Evolutionary conservation across 768 basidiomycete genomes (phyloP).

Genomic region (Fistulinella prunicolor): DNA sequence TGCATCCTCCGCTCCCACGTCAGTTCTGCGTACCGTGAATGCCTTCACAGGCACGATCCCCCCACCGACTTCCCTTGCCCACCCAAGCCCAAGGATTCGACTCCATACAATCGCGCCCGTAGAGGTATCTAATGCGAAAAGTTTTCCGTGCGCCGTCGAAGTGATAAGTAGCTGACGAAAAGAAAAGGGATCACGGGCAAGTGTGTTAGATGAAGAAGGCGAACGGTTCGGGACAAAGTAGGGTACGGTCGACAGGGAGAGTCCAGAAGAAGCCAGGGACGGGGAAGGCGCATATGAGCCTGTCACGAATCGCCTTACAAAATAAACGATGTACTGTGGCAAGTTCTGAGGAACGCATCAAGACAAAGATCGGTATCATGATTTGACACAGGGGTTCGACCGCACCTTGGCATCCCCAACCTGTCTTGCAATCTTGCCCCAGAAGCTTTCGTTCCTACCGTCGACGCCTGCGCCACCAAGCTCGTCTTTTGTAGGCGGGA

Average conservation of each 20-base stretch:
- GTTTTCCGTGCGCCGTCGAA: slow-evolving; percentile 67
- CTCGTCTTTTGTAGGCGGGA: slow-evolving; percentile 54
- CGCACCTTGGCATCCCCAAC: slow-evolving; percentile 55
- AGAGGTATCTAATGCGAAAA: slow-evolving; percentile 80
- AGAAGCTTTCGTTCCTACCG: slow-evolving; percentile 42
- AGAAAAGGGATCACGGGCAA: slow-evolving; percentile 76
- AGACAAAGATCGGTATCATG: background rate
- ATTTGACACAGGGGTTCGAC: background rate
- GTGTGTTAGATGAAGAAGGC: slow-evolving; percentile 34
- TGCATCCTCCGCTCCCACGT: slow-evolving; percentile 23
- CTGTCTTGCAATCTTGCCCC: slow-evolving; percentile 53
- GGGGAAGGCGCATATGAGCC: slow-evolving; percentile 58
- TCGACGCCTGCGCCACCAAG: slow-evolving; percentile 10
- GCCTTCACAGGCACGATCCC: slow-evolving; percentile 57
- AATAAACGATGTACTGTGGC: slow-evolving; percentile 64
- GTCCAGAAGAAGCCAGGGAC: slow-evolving; percentile 6
- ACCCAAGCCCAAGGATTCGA: slow-evolving; percentile 69
- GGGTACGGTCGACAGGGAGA: slow-evolving; percentile 16
- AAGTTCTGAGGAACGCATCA: slow-evolving; percentile 48
- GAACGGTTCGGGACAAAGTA: slow-evolving; percentile 18
- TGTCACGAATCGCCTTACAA: slow-evolving; percentile 67
- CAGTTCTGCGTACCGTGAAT: slow-evolving; percentile 42
- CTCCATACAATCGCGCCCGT: slow-evolving; percentile 81
- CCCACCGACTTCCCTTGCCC: slow-evolving; percentile 57
- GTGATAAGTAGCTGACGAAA: slow-evolving; percentile 81